Evolutionary conservation across 2,329 filamentous ascomycete genomes (phyloP), one percentile per base, ranked within the genome.

Genomic region (Plectosphaerella cucumerina): DNA sequence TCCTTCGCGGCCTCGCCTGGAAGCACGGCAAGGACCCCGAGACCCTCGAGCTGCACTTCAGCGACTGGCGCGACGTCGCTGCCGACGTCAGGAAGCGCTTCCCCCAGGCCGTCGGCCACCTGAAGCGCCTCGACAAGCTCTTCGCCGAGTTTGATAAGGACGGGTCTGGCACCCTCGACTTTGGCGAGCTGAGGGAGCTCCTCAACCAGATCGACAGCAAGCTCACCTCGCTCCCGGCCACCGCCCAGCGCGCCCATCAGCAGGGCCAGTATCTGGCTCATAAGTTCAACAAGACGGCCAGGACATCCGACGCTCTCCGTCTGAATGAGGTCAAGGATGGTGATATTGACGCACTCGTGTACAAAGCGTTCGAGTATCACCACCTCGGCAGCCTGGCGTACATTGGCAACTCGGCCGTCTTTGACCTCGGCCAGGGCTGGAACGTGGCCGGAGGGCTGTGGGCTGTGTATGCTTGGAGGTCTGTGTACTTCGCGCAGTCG

Each of bases 401-500:
- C 63, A 85, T 99, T 58, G 95, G 95, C 43, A 99, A 99, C 67
- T 92, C 91, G 8, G 94, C 94, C 5, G 86, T 99, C 39, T 99
- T 99, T 62, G 94, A 99, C 65, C 82, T 94, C 49, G 83, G 83
- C 8, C 82, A 86, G 42, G 92, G 90, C 1, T 80, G 87, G 75
- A 92, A 79, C 60, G 72, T 94, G 51, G 84, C 84, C 1, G 94
- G 94, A 47, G 94, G 94, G 0, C 70, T 99, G 44, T 80, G 95
- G 78, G 94, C 92, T 0, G 93, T 97, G 46, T 99, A 99, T 68
- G 82, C 96, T 33, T 99, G 94, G 94, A 78, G 94, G 55, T 92
- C 90, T 57, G 87, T 97, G 14, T 99, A 99, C 71, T 99, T 99
- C 74, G 91, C 94, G 12, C 90, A 99, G 76, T 96, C 90, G 64